phyloP scores from a whole-genome alignment of 805 yeast species.

The Candida broadrunensis region DNA sequence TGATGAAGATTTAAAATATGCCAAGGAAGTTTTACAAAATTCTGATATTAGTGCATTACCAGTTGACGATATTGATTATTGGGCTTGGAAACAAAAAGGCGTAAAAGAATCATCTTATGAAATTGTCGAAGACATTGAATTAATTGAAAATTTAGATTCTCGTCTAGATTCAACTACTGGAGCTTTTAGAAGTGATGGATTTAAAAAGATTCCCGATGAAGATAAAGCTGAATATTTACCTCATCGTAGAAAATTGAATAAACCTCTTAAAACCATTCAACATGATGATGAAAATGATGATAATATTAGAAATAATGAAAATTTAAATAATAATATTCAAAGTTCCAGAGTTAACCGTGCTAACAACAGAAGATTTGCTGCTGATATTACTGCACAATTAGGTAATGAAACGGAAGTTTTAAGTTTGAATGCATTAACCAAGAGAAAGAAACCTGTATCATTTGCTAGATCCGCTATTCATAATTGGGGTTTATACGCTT shows the following conservation, averaged over 20 bases:
- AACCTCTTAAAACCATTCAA: constrained; percentile 73
- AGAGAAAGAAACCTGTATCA: constrained; percentile 90
- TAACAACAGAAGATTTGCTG: constrained; percentile 81
- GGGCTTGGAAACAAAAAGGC: constrained; percentile 65
- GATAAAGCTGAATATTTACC: constrained; percentile 76
- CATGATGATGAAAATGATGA: constrained; percentile 51
- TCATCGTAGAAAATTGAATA: constrained; percentile 63
- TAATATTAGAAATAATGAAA: not conserved
- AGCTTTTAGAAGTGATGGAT: constrained; percentile 71
- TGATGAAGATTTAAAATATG: constrained; percentile 64
- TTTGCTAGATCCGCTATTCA: constrained; percentile 97
- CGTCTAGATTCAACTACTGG: constrained; percentile 48
- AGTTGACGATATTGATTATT: constrained; percentile 37
- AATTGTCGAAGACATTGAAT: constrained; percentile 27
- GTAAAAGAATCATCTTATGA: constrained; percentile 11
- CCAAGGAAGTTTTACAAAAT: constrained; percentile 42
- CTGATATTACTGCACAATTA: constrained; percentile 80
- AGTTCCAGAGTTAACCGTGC: constrained; percentile 87
- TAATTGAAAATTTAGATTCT: constrained; percentile 23
- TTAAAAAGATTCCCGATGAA: constrained; percentile 66
- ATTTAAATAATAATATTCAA: constrained; percentile 31
- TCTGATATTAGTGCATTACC: constrained; percentile 4
- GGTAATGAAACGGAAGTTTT: constrained; percentile 81
- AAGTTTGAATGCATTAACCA: constrained; percentile 81
- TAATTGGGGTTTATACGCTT: constrained; percentile 96